phyloP scores from a whole-genome alignment of 1,284 basidiomycete species.

The Ganoderma sinense region DNA sequence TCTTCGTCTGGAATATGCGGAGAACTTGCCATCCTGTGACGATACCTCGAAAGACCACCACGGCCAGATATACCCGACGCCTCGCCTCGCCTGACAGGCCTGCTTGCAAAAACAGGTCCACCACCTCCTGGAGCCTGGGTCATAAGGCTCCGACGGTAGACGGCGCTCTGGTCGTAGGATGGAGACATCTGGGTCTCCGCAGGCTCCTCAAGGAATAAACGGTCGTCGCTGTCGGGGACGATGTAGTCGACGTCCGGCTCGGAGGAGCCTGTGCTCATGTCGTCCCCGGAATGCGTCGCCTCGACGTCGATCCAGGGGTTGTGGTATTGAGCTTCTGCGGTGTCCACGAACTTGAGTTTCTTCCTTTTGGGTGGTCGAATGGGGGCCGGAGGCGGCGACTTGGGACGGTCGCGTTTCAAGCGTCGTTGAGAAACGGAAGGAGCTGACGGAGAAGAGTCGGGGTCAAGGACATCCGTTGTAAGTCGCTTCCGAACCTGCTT shows the following conservation, averaged over 20 bases:
- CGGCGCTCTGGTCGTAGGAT: slow-evolving; percentile 77
- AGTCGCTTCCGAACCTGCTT: slow-evolving; percentile 45
- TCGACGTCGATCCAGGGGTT: slow-evolving; percentile 70
- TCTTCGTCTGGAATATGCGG: slow-evolving; percentile 52
- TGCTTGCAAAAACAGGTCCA: slow-evolving; percentile 61
- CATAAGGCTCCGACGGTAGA: slow-evolving; percentile 74
- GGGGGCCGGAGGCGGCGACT: slow-evolving; percentile 36
- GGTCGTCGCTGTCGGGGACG: slow-evolving; percentile 72
- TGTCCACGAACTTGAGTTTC: slow-evolving; percentile 44
- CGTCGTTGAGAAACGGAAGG: slow-evolving; percentile 54
- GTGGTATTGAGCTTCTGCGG: slow-evolving; percentile 43
- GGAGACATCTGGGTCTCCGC: slow-evolving; percentile 75
- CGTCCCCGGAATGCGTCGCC: slow-evolving; percentile 83
- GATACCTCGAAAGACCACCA: slow-evolving; percentile 31
- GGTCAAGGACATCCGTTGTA: slow-evolving; percentile 39
- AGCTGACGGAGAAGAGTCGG: slow-evolving; percentile 49
- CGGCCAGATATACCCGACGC: slow-evolving; percentile 22
- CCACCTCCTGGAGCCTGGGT: slow-evolving; percentile 64
- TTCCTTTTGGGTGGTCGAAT: slow-evolving; percentile 41
- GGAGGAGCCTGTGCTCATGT: slow-evolving; percentile 69
- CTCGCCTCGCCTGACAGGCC: slow-evolving; percentile 52
- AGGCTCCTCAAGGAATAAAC: slow-evolving; percentile 69
- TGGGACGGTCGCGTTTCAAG: slow-evolving; percentile 43
- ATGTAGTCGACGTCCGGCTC: slow-evolving; percentile 47
- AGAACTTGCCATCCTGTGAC: slow-evolving; percentile 60